Percentiles rank a stretch among this genome's conserved stretches.
phyloP scores from a whole-genome alignment of 2,329 filamentous ascomycete species.

The Fusarium cicatricum region DNA sequence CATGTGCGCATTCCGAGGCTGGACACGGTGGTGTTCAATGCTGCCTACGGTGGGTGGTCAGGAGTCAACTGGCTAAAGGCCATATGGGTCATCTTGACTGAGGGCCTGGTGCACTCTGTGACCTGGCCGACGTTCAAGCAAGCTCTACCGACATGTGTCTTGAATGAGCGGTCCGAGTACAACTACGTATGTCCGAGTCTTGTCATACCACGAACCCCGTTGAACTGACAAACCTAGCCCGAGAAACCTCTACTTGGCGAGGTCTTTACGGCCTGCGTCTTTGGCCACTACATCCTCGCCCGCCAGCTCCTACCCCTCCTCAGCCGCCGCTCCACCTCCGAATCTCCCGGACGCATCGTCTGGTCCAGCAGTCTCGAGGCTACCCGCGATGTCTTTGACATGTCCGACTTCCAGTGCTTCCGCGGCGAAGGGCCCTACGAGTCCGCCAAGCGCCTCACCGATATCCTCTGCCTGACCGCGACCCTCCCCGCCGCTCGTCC shows the following conservation, averaged over 20 bases:
- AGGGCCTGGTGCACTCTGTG: constrained; percentile 69
- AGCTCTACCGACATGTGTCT: constrained; percentile 56
- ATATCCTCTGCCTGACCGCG: constrained; percentile 79
- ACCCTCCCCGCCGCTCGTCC: constrained; percentile 69
- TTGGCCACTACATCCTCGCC: constrained; percentile 91
- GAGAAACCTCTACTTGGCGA: constrained; percentile 71
- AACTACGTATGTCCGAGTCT: constrained; percentile 44
- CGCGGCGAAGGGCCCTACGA: constrained; percentile 75
- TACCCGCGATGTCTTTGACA: constrained; percentile 58
- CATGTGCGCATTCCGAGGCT: constrained; percentile 71
- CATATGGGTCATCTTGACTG: constrained; percentile 60
- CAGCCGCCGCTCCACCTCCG: constrained; percentile 52
- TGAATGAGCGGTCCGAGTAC: constrained; percentile 51
- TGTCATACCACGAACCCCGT: background rate
- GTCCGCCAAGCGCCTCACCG: constrained; percentile 85
- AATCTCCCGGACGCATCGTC: constrained; percentile 72
- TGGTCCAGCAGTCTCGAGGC: constrained; percentile 90
- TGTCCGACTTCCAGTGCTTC: constrained; percentile 80
- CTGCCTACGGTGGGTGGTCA: constrained; percentile 86
- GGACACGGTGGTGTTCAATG: constrained; percentile 84
- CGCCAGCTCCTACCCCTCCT: constrained; percentile 83
- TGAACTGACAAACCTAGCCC: constrained; percentile 52
- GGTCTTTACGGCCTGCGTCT: constrained; percentile 91
- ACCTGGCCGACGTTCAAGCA: constrained; percentile 85
- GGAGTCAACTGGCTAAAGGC: constrained; percentile 76